A percentile compares a stretch with the other conserved stretches of the same genome.
phyloP scores from a whole-genome alignment of 2,329 filamentous ascomycete species.

The Claviceps citrina region DNA sequence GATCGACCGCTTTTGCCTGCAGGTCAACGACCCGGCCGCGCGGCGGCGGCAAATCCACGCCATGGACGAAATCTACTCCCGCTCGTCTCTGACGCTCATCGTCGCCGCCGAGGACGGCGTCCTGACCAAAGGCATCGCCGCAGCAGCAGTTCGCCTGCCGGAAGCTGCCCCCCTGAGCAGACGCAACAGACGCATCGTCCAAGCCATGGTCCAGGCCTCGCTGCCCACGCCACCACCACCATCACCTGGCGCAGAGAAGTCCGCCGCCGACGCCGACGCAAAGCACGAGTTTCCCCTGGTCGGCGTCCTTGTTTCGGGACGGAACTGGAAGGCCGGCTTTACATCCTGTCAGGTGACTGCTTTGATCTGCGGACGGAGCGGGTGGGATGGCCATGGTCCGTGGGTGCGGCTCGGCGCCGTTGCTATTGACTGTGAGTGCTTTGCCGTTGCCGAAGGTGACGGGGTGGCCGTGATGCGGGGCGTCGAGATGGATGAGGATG shows the following conservation, averaged over 20 bases:
- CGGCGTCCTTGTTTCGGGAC: conserved; percentile 17
- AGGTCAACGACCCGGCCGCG: conserved; percentile 14
- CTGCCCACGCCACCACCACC: neutral
- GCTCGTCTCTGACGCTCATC: conserved; percentile 20
- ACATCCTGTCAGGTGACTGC: conserved; percentile 13
- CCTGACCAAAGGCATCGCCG: conserved; percentile 19
- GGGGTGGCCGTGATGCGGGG: conserved; percentile 15
- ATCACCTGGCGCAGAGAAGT: neutral
- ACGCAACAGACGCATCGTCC: conserved; percentile 9
- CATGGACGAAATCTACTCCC: conserved; percentile 20
- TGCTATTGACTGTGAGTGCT: conserved; percentile 13
- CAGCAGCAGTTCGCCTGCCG: conserved; percentile 1
- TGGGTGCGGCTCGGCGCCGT: conserved; percentile 19
- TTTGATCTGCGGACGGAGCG: conserved; percentile 15
- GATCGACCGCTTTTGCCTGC: conserved; percentile 23
- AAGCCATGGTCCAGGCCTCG: conserved; percentile 10
- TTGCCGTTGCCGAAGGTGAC: conserved; percentile 12
- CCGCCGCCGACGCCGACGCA: neutral
- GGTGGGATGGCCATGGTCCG: conserved; percentile 14
- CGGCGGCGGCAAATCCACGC: conserved; percentile 15
- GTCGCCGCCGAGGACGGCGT: conserved; percentile 19
- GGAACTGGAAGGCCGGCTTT: conserved; percentile 14
- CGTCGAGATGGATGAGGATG: conserved; percentile 12
- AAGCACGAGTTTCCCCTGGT: neutral
- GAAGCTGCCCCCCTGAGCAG: conserved; percentile 10